Evolutionary conservation across 2,329 filamentous ascomycete species (phyloP).

Genomic region (Verticillium nubilum): DNA sequence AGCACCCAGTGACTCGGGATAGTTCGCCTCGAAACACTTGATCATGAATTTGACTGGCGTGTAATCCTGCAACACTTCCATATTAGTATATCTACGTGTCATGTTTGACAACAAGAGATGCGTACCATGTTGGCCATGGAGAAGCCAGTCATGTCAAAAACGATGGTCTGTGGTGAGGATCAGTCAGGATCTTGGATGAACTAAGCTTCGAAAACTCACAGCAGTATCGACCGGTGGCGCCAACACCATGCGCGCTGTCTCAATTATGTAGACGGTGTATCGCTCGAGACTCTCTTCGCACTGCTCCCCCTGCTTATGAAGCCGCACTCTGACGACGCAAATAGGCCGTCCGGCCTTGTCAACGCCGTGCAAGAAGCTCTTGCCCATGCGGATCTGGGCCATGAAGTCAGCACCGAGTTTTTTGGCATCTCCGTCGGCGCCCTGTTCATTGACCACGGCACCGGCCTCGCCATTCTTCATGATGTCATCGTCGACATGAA

Average conservation of each 20-base stretch:
- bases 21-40: slow-evolving; percentile 98
- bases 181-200: background rate
- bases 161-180: slow-evolving; percentile 57
- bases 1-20: slow-evolving; percentile 84
- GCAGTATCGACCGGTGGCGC: slow-evolving; percentile 82
- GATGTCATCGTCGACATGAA: slow-evolving; percentile 86
- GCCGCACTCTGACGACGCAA: slow-evolving; percentile 74
- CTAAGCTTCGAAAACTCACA: slow-evolving; percentile 49
- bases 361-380: slow-evolving; percentile 83
- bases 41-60: slow-evolving; percentile 98
- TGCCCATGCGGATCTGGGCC: slow-evolving; percentile 79
- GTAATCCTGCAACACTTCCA: slow-evolving; percentile 62
- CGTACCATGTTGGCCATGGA: slow-evolving; percentile 87
- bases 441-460: slow-evolving; percentile 54
- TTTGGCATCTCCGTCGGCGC: slow-evolving; percentile 53
- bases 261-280: slow-evolving; percentile 91
- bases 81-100: background rate
- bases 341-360: slow-evolving; percentile 84
- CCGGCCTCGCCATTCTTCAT: slow-evolving; percentile 69
- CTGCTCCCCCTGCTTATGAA: slow-evolving; percentile 81
- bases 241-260: slow-evolving; percentile 83
- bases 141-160: slow-evolving; percentile 96
- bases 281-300: slow-evolving; percentile 75
- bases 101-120: background rate
- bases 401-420: slow-evolving; percentile 73